phyloP scores from a whole-genome alignment of 2,329 filamentous ascomycete genomes.

The Aspergillus pseudoterreus region DNA sequence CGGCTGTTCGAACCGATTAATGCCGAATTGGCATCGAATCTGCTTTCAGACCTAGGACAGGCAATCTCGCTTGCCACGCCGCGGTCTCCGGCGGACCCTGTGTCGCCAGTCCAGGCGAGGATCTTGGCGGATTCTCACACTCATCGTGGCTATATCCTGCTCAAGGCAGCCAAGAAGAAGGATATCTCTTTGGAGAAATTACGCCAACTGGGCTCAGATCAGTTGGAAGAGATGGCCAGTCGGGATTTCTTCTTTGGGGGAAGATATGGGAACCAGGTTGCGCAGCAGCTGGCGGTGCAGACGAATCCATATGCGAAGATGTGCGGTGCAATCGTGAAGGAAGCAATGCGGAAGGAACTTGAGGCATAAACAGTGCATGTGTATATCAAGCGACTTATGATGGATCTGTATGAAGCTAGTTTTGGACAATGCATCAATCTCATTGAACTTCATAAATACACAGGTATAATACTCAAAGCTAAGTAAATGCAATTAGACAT shows the following conservation, averaged over 20 bases:
- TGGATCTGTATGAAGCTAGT: background rate
- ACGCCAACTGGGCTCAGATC: conserved; percentile 30
- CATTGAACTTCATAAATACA: background rate
- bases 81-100: conserved; percentile 31
- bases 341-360: conserved; percentile 56
- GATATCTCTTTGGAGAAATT: conserved; percentile 22
- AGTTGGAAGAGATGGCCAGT: conserved; percentile 55
- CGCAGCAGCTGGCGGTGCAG: conserved; percentile 55
- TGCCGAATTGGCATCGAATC: conserved; percentile 15
- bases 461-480: background rate
- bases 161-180: conserved; percentile 33
- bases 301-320: conserved; percentile 63
- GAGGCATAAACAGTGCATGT: conserved; percentile 20
- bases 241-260: conserved; percentile 53
- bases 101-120: conserved; percentile 47
- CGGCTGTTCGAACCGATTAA: conserved; percentile 22
- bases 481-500: background rate
- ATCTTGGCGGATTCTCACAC: conserved; percentile 54
- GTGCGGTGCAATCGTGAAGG: conserved; percentile 59
- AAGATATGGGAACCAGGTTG: conserved; percentile 54
- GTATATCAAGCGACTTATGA: background rate
- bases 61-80: conserved; percentile 48
- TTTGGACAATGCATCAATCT: background rate
- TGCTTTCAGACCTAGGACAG: conserved; percentile 36
- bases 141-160: conserved; percentile 48